Base-by-base conservation (phyloP, 164 flowering plant species). In the Hamamelis virginiana region DNA sequence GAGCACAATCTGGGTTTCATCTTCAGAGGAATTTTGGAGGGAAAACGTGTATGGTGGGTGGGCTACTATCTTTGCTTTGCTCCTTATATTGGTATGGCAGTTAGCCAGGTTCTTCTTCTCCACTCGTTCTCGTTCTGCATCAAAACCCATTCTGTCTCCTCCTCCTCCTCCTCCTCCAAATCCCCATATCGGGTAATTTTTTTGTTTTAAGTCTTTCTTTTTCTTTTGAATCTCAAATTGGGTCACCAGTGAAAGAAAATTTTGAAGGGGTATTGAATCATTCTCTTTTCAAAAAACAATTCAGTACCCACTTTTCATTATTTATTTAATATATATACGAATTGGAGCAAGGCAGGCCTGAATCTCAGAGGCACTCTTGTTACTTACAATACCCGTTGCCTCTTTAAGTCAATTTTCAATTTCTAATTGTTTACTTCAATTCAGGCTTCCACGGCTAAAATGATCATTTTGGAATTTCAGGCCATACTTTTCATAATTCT, bases 1-100 rank as follows among this genome's bases (percentile, higher is more conserved):
- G 63, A 16, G 11, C 45, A 45, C 45, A 60, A 28, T 16, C 45
- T 60, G 63, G 63, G 33, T 28, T 21, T 22, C 26, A 9, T 55
- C 47, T 1, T 56, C 78, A 8, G 59, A 50, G 19, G 80, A 76
- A 11, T 79, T 82, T 41, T 77, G 78, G 81, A 65, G 68, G 68
- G 79, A 71, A 48, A 80, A 72, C 64, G 9, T 60, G 0, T 55
- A 44, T 26, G 79, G 78, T 4, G 79, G 78, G 5, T 81, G 75
- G 74, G 83, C 84, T 9, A 80, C 87, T 16, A 10, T 79, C 27
- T 5, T 75, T 0, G 80, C 78, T 62, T 59, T 86, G 6, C 15
- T 69, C 19, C n/a, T 80, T 43, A 66, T 86, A 22, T 61, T 79
- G 12, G 0, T 76, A 14, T 82, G 75, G 60, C 83, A 79, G 33